These are phyloP conservation scores for Arabis hirsuta DNA, from an alignment of 345 rosid species.

Conservation along the genomic window DNA sequence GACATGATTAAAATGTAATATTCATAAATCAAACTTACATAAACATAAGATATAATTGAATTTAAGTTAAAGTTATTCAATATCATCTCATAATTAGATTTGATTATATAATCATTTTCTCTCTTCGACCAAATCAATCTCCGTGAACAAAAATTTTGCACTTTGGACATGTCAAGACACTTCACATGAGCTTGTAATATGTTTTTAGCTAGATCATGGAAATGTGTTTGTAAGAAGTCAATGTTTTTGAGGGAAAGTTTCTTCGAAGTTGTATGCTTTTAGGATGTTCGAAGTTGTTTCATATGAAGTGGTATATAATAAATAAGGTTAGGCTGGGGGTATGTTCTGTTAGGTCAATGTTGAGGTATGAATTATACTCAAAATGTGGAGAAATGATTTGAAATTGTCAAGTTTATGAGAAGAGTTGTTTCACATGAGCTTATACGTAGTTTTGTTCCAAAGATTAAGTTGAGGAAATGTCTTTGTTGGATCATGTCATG, in stretches of 20 bases:
- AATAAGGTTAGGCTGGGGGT: neutral
- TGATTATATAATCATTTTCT: constrained; percentile 5
- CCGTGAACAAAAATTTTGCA: constrained; percentile 10
- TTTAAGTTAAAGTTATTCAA: too few relatives aligned
- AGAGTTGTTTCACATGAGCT: constrained; percentile 1
- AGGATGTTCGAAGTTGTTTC: too few relatives aligned
- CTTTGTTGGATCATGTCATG: neutral
- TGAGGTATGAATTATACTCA: neutral
- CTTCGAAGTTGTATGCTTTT: too few relatives aligned
- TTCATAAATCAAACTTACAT: neutral
- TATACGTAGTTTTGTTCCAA: neutral
- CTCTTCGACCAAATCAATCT: constrained; percentile 4
- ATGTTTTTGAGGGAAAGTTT: neutral
- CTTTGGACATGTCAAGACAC: constrained; percentile 1
- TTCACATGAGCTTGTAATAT: constrained; percentile 11
- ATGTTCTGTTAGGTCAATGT: constrained; percentile 2
- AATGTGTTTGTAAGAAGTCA: neutral
- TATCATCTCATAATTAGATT: too few relatives aligned
- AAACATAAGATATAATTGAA: neutral
- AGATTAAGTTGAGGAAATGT: neutral
- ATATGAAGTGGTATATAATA: neutral
- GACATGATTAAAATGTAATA: too few relatives aligned
- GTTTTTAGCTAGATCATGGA: constrained; percentile 3
- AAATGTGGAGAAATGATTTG: neutral
- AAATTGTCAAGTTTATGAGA: neutral